These are phyloP conservation scores for Xerocomus spinulosus DNA, from an alignment of 768 basidiomycete genomes.

Conservation along the genomic window DNA sequence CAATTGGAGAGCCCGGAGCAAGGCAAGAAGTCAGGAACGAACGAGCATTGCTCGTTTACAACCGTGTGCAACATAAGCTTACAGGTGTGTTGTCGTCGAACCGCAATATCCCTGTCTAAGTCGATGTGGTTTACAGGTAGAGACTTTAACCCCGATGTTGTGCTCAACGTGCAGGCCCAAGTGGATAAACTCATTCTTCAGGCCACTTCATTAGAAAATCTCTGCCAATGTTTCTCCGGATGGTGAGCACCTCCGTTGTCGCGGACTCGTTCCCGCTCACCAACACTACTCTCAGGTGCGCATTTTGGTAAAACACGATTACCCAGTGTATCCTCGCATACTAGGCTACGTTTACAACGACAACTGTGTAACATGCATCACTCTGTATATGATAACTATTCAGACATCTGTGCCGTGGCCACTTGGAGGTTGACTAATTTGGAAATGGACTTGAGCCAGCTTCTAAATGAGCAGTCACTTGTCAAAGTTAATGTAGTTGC, in stretches of 20 bases:
- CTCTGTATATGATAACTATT: slow-evolving; percentile 1
- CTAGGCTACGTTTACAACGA: slow-evolving; percentile 9
- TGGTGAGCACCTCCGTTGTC: slow-evolving; percentile 45
- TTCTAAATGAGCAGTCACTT: neutral
- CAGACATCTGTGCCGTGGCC: neutral
- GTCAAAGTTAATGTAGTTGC: neutral
- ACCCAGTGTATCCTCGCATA: slow-evolving; percentile 10
- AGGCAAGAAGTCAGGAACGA: slow-evolving; percentile 87
- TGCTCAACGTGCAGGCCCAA: slow-evolving; percentile 72
- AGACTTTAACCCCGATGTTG: slow-evolving; percentile 85
- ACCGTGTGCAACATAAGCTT: slow-evolving; percentile 91
- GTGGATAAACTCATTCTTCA: slow-evolving; percentile 92
- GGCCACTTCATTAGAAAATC: slow-evolving; percentile 89
- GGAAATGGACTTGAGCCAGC: slow-evolving; percentile 5
- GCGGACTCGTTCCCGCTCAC: neutral
- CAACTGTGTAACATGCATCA: slow-evolving; percentile 24
- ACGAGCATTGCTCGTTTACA: slow-evolving; percentile 85
- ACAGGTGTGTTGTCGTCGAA: slow-evolving; percentile 52
- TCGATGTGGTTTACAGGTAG: slow-evolving; percentile 48
- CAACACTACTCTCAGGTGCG: slow-evolving; percentile 44
- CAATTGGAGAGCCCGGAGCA: slow-evolving; percentile 50
- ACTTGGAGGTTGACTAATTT: slow-evolving; percentile 7
- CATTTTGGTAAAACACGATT: slow-evolving; percentile 57
- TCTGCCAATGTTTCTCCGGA: slow-evolving; percentile 95
- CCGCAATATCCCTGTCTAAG: neutral